phyloP scores from a whole-genome alignment of 2,329 filamentous ascomycete species.

The Claviceps sorghi region DNA sequence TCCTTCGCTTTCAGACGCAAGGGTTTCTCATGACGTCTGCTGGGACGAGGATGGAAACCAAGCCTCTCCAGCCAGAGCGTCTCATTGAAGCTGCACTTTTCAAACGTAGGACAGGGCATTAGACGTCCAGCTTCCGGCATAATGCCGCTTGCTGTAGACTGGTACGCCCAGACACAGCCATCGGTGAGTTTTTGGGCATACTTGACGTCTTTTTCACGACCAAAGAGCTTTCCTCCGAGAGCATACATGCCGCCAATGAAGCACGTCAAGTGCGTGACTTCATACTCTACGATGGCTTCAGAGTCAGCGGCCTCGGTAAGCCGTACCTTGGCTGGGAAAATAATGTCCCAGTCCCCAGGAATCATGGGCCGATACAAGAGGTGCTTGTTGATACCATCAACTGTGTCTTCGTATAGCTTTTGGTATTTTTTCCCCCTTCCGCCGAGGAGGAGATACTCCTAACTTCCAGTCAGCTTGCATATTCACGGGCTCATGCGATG shows the following conservation, averaged over 20 bases:
- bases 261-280: slow-evolving; percentile 50
- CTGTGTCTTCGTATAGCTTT: slow-evolving; percentile 54
- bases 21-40: slow-evolving; percentile 28
- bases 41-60: slow-evolving; percentile 30
- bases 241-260: slow-evolving; percentile 53
- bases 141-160: slow-evolving; percentile 36
- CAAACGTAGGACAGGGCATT: slow-evolving; percentile 30
- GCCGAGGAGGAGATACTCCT: slow-evolving; percentile 59
- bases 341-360: slow-evolving; percentile 50
- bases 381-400: slow-evolving; percentile 54
- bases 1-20: slow-evolving; percentile 2
- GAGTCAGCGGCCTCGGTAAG: slow-evolving; percentile 22
- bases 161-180: slow-evolving; percentile 44
- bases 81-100: slow-evolving; percentile 36
- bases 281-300: slow-evolving; percentile 36
- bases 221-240: slow-evolving; percentile 44
- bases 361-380: slow-evolving; percentile 69
- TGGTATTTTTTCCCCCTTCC: slow-evolving; percentile 59
- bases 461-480: slow-evolving; percentile 16
- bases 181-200: slow-evolving; percentile 33
- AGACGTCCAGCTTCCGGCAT: slow-evolving; percentile 44
- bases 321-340: slow-evolving; percentile 53
- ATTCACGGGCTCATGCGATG: neutral
- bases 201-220: slow-evolving; percentile 27
- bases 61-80: slow-evolving; percentile 34